These are phyloP conservation scores for Kwoniella sp. DNA, from an alignment of 768 basidiomycete species.

Conservation along the genomic window DNA sequence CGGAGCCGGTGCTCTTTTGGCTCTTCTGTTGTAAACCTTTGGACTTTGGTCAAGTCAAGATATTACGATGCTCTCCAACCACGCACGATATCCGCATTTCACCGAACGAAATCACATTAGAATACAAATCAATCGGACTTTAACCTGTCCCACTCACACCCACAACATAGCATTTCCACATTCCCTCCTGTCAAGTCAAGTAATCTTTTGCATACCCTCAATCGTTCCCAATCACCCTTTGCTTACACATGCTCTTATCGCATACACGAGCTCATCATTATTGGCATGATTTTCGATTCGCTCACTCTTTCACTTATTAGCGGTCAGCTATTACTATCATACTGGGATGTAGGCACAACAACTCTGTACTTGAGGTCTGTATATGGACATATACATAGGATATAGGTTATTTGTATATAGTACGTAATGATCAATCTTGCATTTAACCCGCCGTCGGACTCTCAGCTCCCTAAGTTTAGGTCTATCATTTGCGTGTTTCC, in stretches of 20 bases:
- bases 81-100: background rate
- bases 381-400: background rate
- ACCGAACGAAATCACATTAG: background rate
- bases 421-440: background rate
- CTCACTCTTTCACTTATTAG: background rate
- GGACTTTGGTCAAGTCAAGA: background rate
- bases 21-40: background rate
- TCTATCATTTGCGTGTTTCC: too few species aligned
- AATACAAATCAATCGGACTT: background rate
- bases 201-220: background rate
- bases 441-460: too few species aligned
- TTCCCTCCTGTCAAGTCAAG: background rate
- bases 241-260: too few species aligned
- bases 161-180: background rate
- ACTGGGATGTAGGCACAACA: background rate
- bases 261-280: background rate
- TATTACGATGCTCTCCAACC: background rate
- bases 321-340: background rate
- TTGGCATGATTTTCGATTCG: background rate
- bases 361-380: too few species aligned
- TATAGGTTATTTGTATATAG: background rate
- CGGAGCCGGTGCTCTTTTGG: background rate
- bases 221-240: background rate
- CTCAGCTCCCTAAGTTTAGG: too few species aligned
- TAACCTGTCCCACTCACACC: background rate